phyloP scores from a whole-genome alignment of 139 green algal species.

The Coelastrella sp. region DNA sequence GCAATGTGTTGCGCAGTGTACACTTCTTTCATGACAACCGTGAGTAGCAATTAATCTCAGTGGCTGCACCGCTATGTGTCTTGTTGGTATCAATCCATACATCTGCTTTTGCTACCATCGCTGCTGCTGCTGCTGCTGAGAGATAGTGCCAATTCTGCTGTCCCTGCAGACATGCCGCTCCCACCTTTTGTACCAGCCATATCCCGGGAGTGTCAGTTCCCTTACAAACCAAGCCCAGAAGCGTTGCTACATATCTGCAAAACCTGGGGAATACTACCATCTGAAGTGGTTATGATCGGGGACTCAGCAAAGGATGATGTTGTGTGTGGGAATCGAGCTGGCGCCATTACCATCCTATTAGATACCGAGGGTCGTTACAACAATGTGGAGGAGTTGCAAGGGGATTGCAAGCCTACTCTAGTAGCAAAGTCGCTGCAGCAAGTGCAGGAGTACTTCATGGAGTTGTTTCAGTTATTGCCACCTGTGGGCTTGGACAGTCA shows the following conservation, averaged over 20 bases:
- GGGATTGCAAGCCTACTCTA: slow-evolving; percentile 69
- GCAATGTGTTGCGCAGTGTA: slow-evolving; percentile 66
- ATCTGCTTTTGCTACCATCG: no score
- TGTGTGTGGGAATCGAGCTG: slow-evolving; percentile 63
- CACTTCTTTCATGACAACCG: slow-evolving; percentile 26
- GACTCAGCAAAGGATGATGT: slow-evolving; percentile 75
- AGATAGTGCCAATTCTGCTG: no score
- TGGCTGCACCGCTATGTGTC: no score
- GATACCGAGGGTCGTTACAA: slow-evolving; percentile 56
- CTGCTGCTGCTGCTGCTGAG: no score
- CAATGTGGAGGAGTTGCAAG: slow-evolving; percentile 52
- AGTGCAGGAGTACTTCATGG: slow-evolving; percentile 65
- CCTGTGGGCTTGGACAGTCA: no score
- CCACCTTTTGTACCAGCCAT: slow-evolving; percentile 19
- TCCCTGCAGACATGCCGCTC: neutral
- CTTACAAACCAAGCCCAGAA: slow-evolving; percentile 79
- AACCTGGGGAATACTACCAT: slow-evolving; percentile 72
- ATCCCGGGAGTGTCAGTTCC: slow-evolving; percentile 49
- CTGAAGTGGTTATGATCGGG: slow-evolving; percentile 86
- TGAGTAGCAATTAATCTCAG: no score
- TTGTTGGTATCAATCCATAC: neutral
- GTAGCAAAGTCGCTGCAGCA: slow-evolving; percentile 63
- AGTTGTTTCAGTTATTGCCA: no score
- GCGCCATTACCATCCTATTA: slow-evolving; percentile 79
- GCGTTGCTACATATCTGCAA: slow-evolving; percentile 86